A percentile compares a stretch with the other conserved stretches of the same genome.
These are phyloP conservation scores for Beauveria sp. DNA, from an alignment of 2,329 filamentous ascomycete species.

Conservation along the genomic window DNA sequence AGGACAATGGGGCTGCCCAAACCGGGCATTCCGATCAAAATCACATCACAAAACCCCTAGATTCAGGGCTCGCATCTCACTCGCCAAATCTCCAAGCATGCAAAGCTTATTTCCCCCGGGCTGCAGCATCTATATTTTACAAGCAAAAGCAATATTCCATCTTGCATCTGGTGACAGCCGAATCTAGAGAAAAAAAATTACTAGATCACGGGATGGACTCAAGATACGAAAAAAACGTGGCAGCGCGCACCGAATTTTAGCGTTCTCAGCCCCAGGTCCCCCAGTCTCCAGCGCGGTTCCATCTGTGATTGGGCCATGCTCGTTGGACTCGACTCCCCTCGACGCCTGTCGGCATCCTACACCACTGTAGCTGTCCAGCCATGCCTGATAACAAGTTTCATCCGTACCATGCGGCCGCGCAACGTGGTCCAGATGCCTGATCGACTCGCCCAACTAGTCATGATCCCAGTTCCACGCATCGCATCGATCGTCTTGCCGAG, in stretches of 20 bases:
- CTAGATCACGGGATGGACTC: no score
- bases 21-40: background rate
- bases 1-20: background rate
- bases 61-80: background rate
- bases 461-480: background rate
- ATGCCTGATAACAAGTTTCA: background rate
- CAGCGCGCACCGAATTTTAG: conserved; percentile 3
- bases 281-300: conserved; percentile 7
- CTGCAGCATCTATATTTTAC: background rate
- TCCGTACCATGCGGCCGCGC: background rate
- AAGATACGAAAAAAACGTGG: background rate
- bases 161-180: background rate
- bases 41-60: no score
- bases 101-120: background rate
- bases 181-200: background rate
- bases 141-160: background rate
- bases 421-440: background rate
- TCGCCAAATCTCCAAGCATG: background rate
- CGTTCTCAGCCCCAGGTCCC: background rate
- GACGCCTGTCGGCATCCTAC: background rate
- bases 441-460: background rate
- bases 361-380: background rate
- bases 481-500: conserved; percentile 5
- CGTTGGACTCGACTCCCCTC: background rate
- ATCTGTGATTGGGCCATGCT: background rate